A percentile compares a stretch with the other conserved stretches of the same genome.
Conservation (phyloP, 2,329 filamentous ascomycete genomes). For the Emmonsiellopsis sp. region DNA sequence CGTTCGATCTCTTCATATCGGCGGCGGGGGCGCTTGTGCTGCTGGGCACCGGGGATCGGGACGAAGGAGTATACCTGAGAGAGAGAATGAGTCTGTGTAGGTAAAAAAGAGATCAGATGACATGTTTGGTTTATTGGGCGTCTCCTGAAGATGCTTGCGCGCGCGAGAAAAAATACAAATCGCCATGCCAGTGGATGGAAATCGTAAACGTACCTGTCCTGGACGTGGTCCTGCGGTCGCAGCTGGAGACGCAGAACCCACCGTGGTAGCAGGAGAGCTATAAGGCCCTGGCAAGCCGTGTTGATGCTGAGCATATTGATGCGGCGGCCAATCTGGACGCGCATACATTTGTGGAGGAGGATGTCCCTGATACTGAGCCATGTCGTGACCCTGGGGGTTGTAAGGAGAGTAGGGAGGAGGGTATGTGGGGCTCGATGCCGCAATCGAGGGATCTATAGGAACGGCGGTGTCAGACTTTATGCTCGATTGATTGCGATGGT, state of each 20-base stretch:
- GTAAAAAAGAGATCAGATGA: conserved; percentile 27
- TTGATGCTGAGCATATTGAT: conserved; percentile 37
- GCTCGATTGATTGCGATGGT: conserved; percentile 58
- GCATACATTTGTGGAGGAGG: conserved; percentile 40
- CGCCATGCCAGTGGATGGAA: neutral
- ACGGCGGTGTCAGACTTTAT: conserved; percentile 93
- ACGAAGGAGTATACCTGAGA: conserved; percentile 96
- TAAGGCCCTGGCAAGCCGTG: conserved; percentile 42
- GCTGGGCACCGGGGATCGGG: conserved; percentile 90
- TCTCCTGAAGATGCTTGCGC: conserved; percentile 10
- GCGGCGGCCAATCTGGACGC: conserved; percentile 38
- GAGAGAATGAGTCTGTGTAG: conserved; percentile 40
- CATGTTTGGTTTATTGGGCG: conserved; percentile 11
- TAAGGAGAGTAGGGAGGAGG: conserved; percentile 83
- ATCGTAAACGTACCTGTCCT: conserved; percentile 47
- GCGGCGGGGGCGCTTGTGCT: conserved; percentile 88
- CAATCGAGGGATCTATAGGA: conserved; percentile 98
- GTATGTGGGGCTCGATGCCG: conserved; percentile 86
- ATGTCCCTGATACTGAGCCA: conserved; percentile 59
- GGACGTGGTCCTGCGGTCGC: conserved; percentile 52
- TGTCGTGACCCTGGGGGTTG: conserved; percentile 70
- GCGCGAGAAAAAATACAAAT: neutral
- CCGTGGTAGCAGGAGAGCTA: conserved; percentile 46
- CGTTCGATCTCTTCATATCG: conserved; percentile 98
- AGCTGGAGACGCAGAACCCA: conserved; percentile 52